Evolutionary conservation across 768 basidiomycete genomes (phyloP).

Genomic region (Glaciozyma martinii): DNA sequence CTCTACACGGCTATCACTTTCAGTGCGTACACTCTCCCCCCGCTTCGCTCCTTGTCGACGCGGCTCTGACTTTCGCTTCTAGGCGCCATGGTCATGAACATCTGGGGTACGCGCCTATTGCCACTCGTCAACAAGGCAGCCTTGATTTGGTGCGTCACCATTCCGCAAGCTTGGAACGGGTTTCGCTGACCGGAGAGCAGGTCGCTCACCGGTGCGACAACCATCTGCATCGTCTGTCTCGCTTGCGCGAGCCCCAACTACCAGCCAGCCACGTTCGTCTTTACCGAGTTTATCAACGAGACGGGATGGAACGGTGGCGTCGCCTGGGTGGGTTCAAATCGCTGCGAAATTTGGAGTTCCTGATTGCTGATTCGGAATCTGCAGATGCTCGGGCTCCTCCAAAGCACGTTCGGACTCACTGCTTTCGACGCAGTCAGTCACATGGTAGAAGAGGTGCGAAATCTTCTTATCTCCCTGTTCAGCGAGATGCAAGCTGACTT

Average conservation of each 20-base stretch:
- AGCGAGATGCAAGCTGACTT: neutral
- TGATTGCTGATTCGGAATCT: neutral
- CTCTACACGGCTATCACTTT: slow-evolving; percentile 21
- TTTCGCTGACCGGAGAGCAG: neutral
- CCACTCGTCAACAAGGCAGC: slow-evolving; percentile 27
- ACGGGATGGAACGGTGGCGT: slow-evolving; percentile 34
- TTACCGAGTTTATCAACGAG: slow-evolving; percentile 24
- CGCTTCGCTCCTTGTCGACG: too few relatives aligned
- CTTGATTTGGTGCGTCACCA: slow-evolving; percentile 13
- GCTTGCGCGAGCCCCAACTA: slow-evolving; percentile 18
- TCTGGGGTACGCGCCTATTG: slow-evolving; percentile 15
- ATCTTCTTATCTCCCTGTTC: neutral
- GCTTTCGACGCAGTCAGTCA: slow-evolving; percentile 21
- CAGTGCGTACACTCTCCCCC: neutral
- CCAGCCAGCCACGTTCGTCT: slow-evolving; percentile 33
- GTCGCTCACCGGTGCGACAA: slow-evolving; percentile 17
- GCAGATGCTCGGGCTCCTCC: slow-evolving; percentile 32
- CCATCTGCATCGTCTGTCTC: slow-evolving; percentile 19
- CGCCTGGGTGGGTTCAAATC: slow-evolving; percentile 4
- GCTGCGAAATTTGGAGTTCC: neutral
- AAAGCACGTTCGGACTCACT: slow-evolving; percentile 30
- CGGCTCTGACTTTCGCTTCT: slow-evolving; percentile 11
- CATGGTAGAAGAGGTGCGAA: slow-evolving; percentile 27
- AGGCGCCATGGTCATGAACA: slow-evolving; percentile 25
- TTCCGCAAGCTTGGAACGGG: neutral